Base-by-base conservation (phyloP, 352 stramenopile species). In the Pythium dissotocum region DNA sequence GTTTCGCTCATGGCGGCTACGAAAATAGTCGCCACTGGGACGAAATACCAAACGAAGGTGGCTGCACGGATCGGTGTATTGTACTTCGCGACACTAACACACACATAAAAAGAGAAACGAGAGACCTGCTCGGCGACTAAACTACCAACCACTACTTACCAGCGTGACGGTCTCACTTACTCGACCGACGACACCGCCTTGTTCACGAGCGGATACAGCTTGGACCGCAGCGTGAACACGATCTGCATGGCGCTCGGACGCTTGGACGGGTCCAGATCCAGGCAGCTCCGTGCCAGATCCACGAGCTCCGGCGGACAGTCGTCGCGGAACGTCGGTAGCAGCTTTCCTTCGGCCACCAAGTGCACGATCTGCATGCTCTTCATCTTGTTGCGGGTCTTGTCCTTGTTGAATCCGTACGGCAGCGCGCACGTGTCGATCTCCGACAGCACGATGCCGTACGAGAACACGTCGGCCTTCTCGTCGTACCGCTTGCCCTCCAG, bases 281-380 rank as follows among this genome's bases (percentile, higher is more conserved):
- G 66, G 51, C 86, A 93, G 32, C 77, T 75, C 28, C 83, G 72
- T 0, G 84, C 86, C 13, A 94, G 61, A 18, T 77, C 73, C 7
- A 86, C 73, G 58, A 94, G 73, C 35, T 75, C 70, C 0, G 76
- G 28, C 0, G 84, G 84, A 56, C 81, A 90, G 28, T 88, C 78
- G 13, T 91, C 82, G 2, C 82, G 80, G 63, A 93, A 94, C 12
- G 73, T 90, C 33, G 84, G 84, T 30, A 91, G 67, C 61, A 94
- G 61, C 69, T 92, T 89, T 16, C 86, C 86, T 32, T 93, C 82
- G 0, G 85, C 83, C 32, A 94, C 84, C 26, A 90, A 73, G 42
- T 94, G 85, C n/a, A 94, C 83, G 55, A 93, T 89, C 70, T 93
- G 85, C 81, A 91, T 89, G 58, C 78, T 87, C 72, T 84, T 84